Evolutionary conservation across 345 rosid genomes (phyloP), one percentile per base, ranked within the genome.

Genomic region (Trapa incisa): DNA sequence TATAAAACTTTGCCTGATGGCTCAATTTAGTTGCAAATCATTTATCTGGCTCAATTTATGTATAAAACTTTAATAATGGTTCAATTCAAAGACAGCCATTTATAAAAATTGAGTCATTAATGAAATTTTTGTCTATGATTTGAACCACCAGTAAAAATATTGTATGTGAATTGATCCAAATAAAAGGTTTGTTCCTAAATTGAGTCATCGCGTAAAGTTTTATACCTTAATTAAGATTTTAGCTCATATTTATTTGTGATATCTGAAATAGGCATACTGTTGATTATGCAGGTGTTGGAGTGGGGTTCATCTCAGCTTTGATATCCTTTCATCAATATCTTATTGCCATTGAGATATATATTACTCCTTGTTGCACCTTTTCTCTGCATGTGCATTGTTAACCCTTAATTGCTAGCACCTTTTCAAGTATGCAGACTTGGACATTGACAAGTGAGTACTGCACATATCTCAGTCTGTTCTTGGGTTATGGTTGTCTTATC

Each of bases 391-490:
- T 50, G 64, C 66, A 48, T 70, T 82, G 83, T 80, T 65, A 71
- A 78, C 60, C 96, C 99, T 94, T 94, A 88, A 91, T 75, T 80
- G 76, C 78, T 53, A 35, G 76, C 78, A 94, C 99, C 96, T 94
- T 67, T 91, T 94, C 80, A 94, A 94, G 87, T 94, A 91, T 87
- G 99, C 97, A 41, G 96, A 96, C 56, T 73, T 94, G 81, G 99
- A 91, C 78, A 84, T 94, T 75, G 99, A 91, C 80, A 94, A 91
- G 99, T 94, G 78, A 86, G 99, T 83, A 11, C 3, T 58, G 37
- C 37, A 58, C 11, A 37, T 32, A 63, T 66, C 39, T 33, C 37
- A 66, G 70, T 10, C 61, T 38, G 38, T 35, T 6, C 61, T 76
- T 45, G 56, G 60, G 54, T 64, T 42, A 41, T 45, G 52, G 35